These are phyloP conservation scores for Arthromyces matolae DNA, from an alignment of 768 basidiomycete genomes.

Conservation along the genomic window DNA sequence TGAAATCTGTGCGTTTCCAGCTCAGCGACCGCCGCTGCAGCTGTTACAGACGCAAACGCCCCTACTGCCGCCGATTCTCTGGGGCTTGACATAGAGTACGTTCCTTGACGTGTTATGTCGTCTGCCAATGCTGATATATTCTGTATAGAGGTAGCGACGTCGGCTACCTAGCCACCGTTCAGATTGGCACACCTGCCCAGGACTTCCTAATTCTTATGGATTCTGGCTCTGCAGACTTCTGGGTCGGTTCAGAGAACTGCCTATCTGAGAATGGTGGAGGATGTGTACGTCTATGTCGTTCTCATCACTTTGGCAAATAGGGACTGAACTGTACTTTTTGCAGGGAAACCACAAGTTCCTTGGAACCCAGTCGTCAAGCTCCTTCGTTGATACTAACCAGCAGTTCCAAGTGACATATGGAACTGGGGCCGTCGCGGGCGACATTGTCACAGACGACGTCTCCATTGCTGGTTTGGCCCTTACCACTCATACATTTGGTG, in stretches of 20 bases:
- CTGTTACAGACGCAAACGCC: conserved; percentile 37
- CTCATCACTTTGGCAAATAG: not conserved
- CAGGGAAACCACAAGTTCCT: conserved; percentile 66
- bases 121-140: not conserved
- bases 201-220: conserved; percentile 63
- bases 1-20: not conserved
- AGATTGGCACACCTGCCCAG: conserved; percentile 63
- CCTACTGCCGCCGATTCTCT: conserved; percentile 49
- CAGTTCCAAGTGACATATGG: conserved; percentile 67
- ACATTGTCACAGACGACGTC: conserved; percentile 60
- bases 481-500: conserved; percentile 62
- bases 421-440: conserved; percentile 63
- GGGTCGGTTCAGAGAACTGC: conserved; percentile 59
- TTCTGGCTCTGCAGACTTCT: conserved; percentile 66
- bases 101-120: conserved; percentile 1
- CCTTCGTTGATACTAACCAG: conserved; percentile 51
- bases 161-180: conserved; percentile 52
- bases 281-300: conserved; percentile 35
- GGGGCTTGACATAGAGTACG: conserved; percentile 69
- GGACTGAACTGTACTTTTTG: not conserved
- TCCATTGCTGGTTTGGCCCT: conserved; percentile 60
- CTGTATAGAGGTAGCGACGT: conserved; percentile 38
- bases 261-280: conserved; percentile 38
- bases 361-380: conserved; percentile 54
- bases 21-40: conserved; percentile 8